These are phyloP conservation scores for Leccinum variicolor DNA, from an alignment of 768 basidiomycete genomes.

Conservation along the genomic window DNA sequence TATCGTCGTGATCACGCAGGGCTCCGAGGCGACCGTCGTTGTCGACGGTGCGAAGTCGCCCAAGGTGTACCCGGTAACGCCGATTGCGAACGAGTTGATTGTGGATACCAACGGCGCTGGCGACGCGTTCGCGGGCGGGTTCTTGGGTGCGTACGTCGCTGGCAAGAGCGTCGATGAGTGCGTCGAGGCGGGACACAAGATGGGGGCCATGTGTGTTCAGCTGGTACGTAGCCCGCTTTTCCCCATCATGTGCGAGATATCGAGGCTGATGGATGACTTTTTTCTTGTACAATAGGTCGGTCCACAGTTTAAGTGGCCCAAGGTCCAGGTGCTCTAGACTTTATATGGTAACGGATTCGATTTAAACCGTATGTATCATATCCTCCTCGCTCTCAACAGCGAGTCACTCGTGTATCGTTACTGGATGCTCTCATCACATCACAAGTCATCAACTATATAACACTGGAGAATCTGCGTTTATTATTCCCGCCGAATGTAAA, in stretches of 20 bases:
- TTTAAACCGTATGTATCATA: neutral
- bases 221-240: slow-evolving; percentile 45
- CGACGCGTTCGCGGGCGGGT: slow-evolving; percentile 95
- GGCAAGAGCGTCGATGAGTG: slow-evolving; percentile 77
- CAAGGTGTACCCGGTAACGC: slow-evolving; percentile 56
- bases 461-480: slow-evolving; percentile 1
- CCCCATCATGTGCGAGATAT: no score
- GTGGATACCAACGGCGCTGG: slow-evolving; percentile 99
- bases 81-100: slow-evolving; percentile 60
- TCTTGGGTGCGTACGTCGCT: slow-evolving; percentile 79
- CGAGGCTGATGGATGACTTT: neutral
- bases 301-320: slow-evolving; percentile 56
- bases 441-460: slow-evolving; percentile 33
- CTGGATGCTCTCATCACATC: slow-evolving; percentile 18
- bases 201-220: slow-evolving; percentile 83
- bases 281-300: slow-evolving; percentile 40
- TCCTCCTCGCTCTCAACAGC: slow-evolving; percentile 40
- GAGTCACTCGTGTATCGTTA: slow-evolving; percentile 24
- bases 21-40: slow-evolving; percentile 72
- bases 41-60: slow-evolving; percentile 58
- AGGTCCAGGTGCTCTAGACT: slow-evolving; percentile 42
- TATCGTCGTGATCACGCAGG: slow-evolving; percentile 89
- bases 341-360: neutral
- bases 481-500: slow-evolving; percentile 1
- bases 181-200: slow-evolving; percentile 81